These are phyloP conservation scores for Cadophora sp. DNA, from an alignment of 2,329 filamentous ascomycete species.

Conservation along the genomic window DNA sequence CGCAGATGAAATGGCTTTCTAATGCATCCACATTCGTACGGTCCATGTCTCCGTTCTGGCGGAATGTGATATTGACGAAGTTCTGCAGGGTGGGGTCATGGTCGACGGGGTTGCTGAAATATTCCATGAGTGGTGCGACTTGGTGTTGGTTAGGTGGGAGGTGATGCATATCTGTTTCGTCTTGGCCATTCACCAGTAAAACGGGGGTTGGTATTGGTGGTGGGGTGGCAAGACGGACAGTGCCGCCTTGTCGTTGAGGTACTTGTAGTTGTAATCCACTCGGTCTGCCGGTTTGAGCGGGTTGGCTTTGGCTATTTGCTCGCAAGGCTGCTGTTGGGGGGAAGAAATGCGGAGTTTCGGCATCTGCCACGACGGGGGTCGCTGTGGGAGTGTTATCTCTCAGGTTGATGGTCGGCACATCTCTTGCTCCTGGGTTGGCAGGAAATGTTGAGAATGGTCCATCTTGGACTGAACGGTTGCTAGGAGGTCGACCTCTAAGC, in stretches of 20 bases:
- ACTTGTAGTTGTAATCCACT: conserved; percentile 67
- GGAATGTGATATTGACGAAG: conserved; percentile 42
- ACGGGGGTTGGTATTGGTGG: conserved; percentile 47
- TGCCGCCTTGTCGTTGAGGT: conserved; percentile 64
- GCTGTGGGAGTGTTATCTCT: conserved; percentile 50
- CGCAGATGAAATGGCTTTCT: conserved; percentile 60
- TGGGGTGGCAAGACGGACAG: conserved; percentile 67
- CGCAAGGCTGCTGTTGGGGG: conserved; percentile 32
- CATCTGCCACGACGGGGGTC: conserved; percentile 52
- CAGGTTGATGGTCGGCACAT: conserved; percentile 54
- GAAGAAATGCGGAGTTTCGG: conserved; percentile 47
- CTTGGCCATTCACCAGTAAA: conserved; percentile 57
- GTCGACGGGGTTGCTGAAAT: conserved; percentile 36
- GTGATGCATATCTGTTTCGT: conserved; percentile 43
- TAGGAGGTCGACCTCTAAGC: conserved; percentile 79
- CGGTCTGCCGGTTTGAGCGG: conserved; percentile 47
- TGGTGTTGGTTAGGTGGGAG: conserved; percentile 34
- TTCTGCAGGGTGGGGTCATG: conserved; percentile 36
- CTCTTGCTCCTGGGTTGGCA: conserved; percentile 60
- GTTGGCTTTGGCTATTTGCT: conserved; percentile 34
- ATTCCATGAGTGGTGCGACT: conserved; percentile 40
- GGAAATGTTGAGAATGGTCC: conserved; percentile 75
- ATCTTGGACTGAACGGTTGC: conserved; percentile 69
- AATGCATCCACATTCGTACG: conserved; percentile 63
- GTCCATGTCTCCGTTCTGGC: conserved; percentile 42